Evolutionary conservation across 1,284 basidiomycete species (phyloP), one percentile per base, ranked within the genome.

Genomic region (Coniophora puteana): DNA sequence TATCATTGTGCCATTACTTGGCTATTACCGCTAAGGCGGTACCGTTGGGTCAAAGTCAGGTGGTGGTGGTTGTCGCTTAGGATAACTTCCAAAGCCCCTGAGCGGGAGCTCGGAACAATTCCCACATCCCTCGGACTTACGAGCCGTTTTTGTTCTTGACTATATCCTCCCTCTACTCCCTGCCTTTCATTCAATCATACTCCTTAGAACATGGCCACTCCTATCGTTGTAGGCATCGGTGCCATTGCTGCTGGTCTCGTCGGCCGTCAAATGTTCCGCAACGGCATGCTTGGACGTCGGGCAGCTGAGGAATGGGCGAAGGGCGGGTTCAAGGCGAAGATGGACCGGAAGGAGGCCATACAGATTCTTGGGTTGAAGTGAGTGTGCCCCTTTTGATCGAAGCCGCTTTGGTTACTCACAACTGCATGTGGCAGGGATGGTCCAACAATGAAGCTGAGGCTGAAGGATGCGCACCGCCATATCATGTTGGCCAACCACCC

Each of bases 401-500:
- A 27, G 38, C 31, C 44, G 26, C 40, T 38, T 16, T 25, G 13
- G 41, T 27, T 41, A 45, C 33, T 38, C 43, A 8, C 16, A 5
- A 17, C 6, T 26, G 4, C 27, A 5, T 17, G 25, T 27, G 18
- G 2, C 42, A 94, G 92, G 63, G 90, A 95, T 53, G 76, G 79
- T 14, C 78, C 88, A 8, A 71, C 72, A 47, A 67, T 93, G 24
- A 73, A 78, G n/a, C 76, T 62, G 36, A 80, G 74, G 58, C 63
- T 94, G 47, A 94, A 95, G 67, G 92, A 94, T 55, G 90, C 92
- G 0, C 93, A 95, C 63, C 79, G 93, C 39, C 79, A 83, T 32
- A 88, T 96, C 52, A 96, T 95, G 92, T 74, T 95, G 35, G 86
- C 90, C 18, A 98, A 97, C 66, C 93, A 97, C 66, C 95, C 95